Evolutionary conservation across 2,329 filamentous ascomycete genomes (phyloP).

Genomic region (Anthostomella pinea): DNA sequence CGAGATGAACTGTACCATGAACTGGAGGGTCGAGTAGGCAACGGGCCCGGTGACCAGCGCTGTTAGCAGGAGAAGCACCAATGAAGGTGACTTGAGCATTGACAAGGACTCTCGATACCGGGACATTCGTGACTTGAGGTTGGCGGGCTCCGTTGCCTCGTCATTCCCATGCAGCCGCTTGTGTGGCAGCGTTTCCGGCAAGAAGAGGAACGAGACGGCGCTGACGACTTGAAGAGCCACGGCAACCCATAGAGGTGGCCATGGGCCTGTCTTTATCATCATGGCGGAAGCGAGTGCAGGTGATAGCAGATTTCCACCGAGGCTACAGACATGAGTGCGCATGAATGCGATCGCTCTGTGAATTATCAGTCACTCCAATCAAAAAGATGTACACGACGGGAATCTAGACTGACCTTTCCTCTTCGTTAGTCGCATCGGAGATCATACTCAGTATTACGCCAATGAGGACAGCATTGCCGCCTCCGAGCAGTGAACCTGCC

Average conservation of each 20-base stretch:
- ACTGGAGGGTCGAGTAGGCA: conserved; percentile 16
- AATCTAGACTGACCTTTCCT: conserved; percentile 29
- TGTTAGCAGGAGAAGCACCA: conserved; percentile 23
- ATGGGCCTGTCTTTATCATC: conserved; percentile 28
- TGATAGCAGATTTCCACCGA: conserved; percentile 38
- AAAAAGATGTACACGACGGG: background rate
- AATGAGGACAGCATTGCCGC: conserved; percentile 32
- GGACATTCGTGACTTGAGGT: conserved; percentile 11
- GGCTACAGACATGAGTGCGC: conserved; percentile 52
- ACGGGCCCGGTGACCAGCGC: conserved; percentile 18
- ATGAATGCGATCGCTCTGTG: conserved; percentile 40
- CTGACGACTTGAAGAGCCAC: conserved; percentile 11
- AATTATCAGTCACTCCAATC: conserved; percentile 1
- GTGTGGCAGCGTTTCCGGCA: conserved; percentile 26
- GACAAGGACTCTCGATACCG: conserved; percentile 26
- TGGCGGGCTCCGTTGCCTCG: conserved; percentile 1
- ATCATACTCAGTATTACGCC: conserved; percentile 36
- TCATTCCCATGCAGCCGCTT: conserved; percentile 1
- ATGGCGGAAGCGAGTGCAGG: conserved; percentile 27
- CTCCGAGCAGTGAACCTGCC: conserved; percentile 32
- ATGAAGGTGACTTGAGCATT: conserved; percentile 24
- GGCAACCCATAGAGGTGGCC: conserved; percentile 24
- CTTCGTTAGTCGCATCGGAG: conserved; percentile 35
- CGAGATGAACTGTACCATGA: conserved; percentile 32
- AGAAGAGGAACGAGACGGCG: conserved; percentile 21